Evolutionary conservation across 352 stramenopile species (phyloP).

Genomic region (Phytophthora tentaculata): DNA sequence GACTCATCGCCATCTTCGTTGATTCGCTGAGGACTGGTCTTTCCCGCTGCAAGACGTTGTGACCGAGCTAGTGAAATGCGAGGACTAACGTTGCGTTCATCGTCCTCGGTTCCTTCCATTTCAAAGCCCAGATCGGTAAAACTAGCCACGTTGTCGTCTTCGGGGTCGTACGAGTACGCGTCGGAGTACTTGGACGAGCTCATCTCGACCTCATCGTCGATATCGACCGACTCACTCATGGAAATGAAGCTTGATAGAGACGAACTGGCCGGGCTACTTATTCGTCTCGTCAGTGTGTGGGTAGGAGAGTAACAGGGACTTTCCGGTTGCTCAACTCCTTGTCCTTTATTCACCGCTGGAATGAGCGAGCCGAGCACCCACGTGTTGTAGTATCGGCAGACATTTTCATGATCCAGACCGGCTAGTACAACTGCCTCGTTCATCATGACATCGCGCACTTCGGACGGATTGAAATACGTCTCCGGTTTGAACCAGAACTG

Average conservation of each 20-base stretch:
- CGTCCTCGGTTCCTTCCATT: conserved; percentile 37
- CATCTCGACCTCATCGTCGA: conserved; percentile 39
- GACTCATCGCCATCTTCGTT: conserved; percentile 26
- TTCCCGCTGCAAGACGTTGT: conserved; percentile 10
- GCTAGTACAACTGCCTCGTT: conserved; percentile 94
- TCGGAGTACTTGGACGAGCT: conserved; percentile 32
- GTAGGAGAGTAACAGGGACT: conserved; percentile 26
- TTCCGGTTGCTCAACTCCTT: conserved; percentile 31
- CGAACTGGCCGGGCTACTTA: conserved; percentile 28
- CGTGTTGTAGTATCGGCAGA: conserved; percentile 93
- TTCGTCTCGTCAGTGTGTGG: conserved; percentile 27
- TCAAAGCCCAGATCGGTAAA: conserved; percentile 71
- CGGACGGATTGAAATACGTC: conserved; percentile 74
- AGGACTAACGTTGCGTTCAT: conserved; percentile 26
- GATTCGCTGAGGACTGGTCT: conserved; percentile 22
- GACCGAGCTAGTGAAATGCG: conserved; percentile 23
- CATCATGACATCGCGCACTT: conserved; percentile 92
- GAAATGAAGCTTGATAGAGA: conserved; percentile 23
- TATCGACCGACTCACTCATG: conserved; percentile 9
- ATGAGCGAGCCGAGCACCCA: conserved; percentile 80
- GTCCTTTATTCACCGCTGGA: conserved; percentile 47
- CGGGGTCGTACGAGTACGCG: conserved; percentile 28
- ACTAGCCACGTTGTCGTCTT: conserved; percentile 34
- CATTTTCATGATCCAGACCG: conserved; percentile 94
- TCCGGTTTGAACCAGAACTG: conserved; percentile 88